Percentiles rank a stretch among this genome's conserved stretches.
Evolutionary conservation across 495 filamentous ascomycete genomes (phyloP).

Genomic region (Aspergillus mulundensis): DNA sequence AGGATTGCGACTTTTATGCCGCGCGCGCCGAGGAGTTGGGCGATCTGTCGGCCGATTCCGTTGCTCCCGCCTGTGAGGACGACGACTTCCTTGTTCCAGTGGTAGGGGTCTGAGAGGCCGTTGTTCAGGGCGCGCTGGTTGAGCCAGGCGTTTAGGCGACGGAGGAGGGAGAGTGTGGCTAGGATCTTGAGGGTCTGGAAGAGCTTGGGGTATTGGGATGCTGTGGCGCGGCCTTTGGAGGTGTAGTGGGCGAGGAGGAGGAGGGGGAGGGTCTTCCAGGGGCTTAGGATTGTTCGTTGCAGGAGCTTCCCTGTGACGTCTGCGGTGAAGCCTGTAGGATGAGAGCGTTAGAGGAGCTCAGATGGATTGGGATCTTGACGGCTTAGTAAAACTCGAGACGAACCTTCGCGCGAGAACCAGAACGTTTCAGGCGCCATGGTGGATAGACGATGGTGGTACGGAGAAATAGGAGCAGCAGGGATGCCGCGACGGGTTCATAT

Average conservation of each 20-base stretch:
- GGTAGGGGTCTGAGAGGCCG: conserved; percentile 54
- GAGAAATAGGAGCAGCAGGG: too few relatives aligned
- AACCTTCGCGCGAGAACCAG: conserved; percentile 36
- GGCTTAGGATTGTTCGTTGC: conserved; percentile 54
- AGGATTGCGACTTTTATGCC: conserved; percentile 62
- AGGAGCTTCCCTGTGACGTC: conserved; percentile 55
- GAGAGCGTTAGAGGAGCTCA: not conserved
- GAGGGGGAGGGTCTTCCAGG: conserved; percentile 53
- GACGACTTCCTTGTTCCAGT: conserved; percentile 67
- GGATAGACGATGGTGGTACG: not conserved
- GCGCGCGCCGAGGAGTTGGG: conserved; percentile 53
- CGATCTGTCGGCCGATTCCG: conserved; percentile 63
- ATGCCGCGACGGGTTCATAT: not conserved
- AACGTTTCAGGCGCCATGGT: conserved; percentile 21
- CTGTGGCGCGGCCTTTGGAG: conserved; percentile 48
- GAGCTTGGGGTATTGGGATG: conserved; percentile 41
- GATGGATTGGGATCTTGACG: too few relatives aligned
- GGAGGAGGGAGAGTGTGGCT: conserved; percentile 41
- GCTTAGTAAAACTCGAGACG: not conserved
- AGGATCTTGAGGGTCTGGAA: conserved; percentile 25
- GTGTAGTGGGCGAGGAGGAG: conserved; percentile 57
- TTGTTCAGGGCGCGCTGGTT: conserved; percentile 57
- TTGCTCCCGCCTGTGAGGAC: conserved; percentile 67
- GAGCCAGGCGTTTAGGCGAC: conserved; percentile 45
- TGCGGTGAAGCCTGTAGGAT: conserved; percentile 52